Conservation (phyloP, 176 grass and related monocot species). For the Panicum miliaceum region DNA sequence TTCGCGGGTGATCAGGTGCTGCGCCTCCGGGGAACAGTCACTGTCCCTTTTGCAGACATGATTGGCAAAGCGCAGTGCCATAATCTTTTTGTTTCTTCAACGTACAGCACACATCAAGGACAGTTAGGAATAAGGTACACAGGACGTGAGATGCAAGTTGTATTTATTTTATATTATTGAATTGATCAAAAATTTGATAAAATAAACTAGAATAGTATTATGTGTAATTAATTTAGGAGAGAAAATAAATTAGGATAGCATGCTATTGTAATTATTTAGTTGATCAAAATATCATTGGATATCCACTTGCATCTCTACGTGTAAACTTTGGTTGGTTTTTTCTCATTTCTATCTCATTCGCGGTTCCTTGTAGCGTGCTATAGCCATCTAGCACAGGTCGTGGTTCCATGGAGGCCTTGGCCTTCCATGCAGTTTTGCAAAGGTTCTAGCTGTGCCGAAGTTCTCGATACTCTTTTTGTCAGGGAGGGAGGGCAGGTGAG, state of each 20-base stretch:
- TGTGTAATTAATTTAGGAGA: no score
- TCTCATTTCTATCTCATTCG: not conserved
- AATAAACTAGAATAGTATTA: no score
- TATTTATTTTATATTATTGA: no score
- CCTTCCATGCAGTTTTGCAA: not conserved
- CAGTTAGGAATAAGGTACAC: not conserved
- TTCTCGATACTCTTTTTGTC: not conserved
- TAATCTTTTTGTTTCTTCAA: not conserved
- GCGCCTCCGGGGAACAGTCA: not conserved
- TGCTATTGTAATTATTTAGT: no score
- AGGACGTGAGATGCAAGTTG: no score
- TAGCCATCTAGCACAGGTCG: not conserved
- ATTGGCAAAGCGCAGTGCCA: not conserved
- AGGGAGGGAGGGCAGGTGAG: no score
- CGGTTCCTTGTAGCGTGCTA: not conserved
- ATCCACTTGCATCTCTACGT: no score
- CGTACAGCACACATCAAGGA: not conserved
- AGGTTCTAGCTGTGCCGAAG: not conserved
- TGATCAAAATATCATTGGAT: no score
- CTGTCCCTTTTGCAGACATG: not conserved
- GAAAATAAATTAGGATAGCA: no score
- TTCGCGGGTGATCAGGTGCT: conserved; percentile 13
- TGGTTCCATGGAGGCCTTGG: not conserved
- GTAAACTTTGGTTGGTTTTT: not conserved
- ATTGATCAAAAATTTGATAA: no score